These are phyloP conservation scores for Malus asiatica DNA, from an alignment of 306 rosid genomes.

Conservation along the genomic window DNA sequence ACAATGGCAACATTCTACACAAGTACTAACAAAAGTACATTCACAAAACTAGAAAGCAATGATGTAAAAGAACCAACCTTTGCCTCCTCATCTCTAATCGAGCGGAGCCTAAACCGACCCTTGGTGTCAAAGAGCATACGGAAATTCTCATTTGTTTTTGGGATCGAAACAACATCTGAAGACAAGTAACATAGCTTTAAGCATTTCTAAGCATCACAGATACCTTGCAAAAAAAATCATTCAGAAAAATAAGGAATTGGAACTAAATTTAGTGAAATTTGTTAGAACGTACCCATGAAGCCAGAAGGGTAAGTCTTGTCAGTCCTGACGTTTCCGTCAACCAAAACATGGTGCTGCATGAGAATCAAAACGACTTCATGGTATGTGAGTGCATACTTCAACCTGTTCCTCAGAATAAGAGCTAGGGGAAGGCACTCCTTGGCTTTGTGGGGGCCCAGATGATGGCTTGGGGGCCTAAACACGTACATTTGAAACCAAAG, in stretches of 20 bases:
- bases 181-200: not conserved
- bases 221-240: not conserved
- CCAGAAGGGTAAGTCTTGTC: constrained; percentile 84
- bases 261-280: not conserved
- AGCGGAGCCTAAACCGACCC: too few relatives aligned
- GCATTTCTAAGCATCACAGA: not conserved
- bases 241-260: too few relatives aligned
- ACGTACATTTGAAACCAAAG: not conserved
- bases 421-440: constrained; percentile 79
- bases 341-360: constrained; percentile 76
- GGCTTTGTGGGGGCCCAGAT: constrained; percentile 83
- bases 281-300: constrained; percentile 60
- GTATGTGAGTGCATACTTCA: constrained; percentile 82
- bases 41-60: too few relatives aligned
- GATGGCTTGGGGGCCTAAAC: constrained; percentile 82
- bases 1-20: too few relatives aligned
- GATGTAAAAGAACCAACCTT: too few relatives aligned
- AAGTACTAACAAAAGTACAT: too few relatives aligned
- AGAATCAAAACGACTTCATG: constrained; percentile 71
- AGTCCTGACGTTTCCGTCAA: constrained; percentile 79
- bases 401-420: constrained; percentile 56
- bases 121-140: too few relatives aligned
- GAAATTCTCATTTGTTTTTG: too few relatives aligned
- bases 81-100: too few relatives aligned
- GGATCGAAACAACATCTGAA: too few relatives aligned